phyloP scores from a whole-genome alignment of 169 alveolate genomes.

The Plasmodium knowlesi region DNA sequence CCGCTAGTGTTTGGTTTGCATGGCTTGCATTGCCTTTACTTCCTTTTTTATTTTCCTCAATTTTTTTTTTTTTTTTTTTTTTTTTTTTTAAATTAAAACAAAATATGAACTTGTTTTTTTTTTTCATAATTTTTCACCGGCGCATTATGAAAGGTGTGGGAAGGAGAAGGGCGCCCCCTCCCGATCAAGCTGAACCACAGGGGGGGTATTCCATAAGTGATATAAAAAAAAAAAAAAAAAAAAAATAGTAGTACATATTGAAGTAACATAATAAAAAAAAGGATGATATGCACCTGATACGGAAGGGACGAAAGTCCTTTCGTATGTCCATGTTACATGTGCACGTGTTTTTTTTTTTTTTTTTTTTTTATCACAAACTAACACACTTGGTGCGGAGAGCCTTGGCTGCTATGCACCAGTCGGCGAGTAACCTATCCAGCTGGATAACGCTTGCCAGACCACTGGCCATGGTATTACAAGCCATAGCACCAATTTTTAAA shows the following conservation, averaged over 20 bases:
- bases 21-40: background rate
- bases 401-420: conserved; percentile 76
- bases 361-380: background rate
- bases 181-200: background rate
- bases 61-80: background rate
- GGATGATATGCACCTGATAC: background rate
- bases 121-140: background rate
- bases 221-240: background rate
- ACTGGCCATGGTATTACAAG: conserved; percentile 80
- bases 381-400: conserved; percentile 18
- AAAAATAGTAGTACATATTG: background rate
- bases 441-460: conserved; percentile 78
- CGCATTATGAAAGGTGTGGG: background rate
- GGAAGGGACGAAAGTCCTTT: background rate
- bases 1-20: background rate
- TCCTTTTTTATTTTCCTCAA: too few relatives aligned
- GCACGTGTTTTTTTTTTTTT: background rate
- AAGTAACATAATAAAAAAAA: background rate
- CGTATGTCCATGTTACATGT: background rate
- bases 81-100: background rate
- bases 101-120: background rate
- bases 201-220: background rate
- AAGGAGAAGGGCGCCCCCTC: background rate
- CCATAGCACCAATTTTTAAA: conserved; percentile 79
- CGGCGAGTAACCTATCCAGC: conserved; percentile 80